phyloP scores from a whole-genome alignment of 129 eudicot species.

The Flaveria bidentis region DNA sequence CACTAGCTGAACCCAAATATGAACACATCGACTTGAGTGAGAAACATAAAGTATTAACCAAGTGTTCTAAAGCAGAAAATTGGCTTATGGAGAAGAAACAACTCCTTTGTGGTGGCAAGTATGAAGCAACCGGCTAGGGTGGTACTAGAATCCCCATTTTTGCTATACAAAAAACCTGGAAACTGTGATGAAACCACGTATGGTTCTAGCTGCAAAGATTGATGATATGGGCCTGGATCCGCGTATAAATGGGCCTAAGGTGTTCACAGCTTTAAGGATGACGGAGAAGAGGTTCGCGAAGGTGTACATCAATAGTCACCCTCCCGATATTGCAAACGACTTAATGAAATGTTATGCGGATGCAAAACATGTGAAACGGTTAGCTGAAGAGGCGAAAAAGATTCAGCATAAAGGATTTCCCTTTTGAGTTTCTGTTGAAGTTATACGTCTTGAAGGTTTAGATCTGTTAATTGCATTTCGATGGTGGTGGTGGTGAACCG shows the following conservation, averaged over 20 bases:
- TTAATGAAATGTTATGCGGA: conserved; percentile 49
- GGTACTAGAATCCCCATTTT: conserved; percentile 43
- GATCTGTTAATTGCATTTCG: no score
- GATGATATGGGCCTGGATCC: conserved; percentile 67
- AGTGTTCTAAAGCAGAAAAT: no score
- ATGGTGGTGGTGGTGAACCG: no score
- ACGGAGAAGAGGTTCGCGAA: conserved; percentile 52
- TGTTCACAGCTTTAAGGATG: conserved; percentile 78
- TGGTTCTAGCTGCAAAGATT: conserved; percentile 47
- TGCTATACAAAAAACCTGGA: conserved; percentile 58
- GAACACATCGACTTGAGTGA: no score
- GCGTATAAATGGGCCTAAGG: conserved; percentile 45
- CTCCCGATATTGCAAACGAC: conserved; percentile 45
- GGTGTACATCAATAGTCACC: conserved; percentile 59
- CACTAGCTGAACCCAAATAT: no score
- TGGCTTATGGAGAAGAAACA: no score
- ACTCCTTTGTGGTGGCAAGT: conserved; percentile 51
- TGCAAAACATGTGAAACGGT: conserved; percentile 54
- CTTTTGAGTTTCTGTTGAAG: conserved; percentile 29
- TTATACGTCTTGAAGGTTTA: no score
- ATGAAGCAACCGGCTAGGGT: conserved; percentile 59
- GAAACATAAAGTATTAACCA: no score
- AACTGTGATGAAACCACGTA: conserved; percentile 54
- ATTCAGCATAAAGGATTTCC: conserved; percentile 47
- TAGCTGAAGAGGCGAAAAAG: conserved; percentile 60